Percentiles rank a stretch among this genome's conserved stretches.
Conservation (phyloP, 2,329 filamentous ascomycete species). For the Pseudogymnoascus destructans region DNA sequence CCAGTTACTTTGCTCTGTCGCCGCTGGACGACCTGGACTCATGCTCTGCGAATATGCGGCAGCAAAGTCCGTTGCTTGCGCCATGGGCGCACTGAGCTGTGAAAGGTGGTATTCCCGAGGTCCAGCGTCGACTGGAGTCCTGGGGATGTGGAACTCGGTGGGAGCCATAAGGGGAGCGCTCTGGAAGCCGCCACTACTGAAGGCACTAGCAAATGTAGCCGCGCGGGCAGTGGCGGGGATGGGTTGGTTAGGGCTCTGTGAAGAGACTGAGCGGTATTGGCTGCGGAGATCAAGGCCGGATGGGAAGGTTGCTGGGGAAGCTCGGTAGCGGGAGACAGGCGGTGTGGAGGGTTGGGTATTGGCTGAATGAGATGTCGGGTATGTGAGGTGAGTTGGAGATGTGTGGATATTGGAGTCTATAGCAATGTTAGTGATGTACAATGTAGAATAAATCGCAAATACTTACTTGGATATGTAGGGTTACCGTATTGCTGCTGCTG, state of each 20-base stretch:
- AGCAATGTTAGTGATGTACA: conserved; percentile 15
- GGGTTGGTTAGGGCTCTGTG: conserved; percentile 10
- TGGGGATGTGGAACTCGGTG: conserved; percentile 37
- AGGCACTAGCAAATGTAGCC: conserved; percentile 30
- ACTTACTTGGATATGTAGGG: conserved; percentile 39
- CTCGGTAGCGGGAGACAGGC: conserved; percentile 33
- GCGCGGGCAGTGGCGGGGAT: conserved; percentile 27
- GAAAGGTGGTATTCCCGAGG: conserved; percentile 37
- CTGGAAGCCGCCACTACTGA: conserved; percentile 38
- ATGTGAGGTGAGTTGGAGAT: conserved; percentile 38
- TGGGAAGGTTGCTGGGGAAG: conserved; percentile 36
- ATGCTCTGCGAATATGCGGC: conserved; percentile 20
- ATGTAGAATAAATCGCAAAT: conserved; percentile 12
- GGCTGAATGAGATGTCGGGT: conserved; percentile 31
- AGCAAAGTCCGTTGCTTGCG: conserved; percentile 37
- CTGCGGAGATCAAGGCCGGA: conserved; percentile 34
- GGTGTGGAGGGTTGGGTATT: conserved; percentile 31
- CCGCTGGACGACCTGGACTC: conserved; percentile 13
- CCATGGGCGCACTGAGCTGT: conserved; percentile 42
- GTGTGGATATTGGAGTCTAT: conserved; percentile 34
- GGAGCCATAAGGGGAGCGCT: conserved; percentile 42
- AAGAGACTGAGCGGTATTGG: conserved; percentile 32
- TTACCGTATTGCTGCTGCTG: conserved; percentile 36
- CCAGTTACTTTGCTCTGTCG: conserved; percentile 15
- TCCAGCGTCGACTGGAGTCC: conserved; percentile 30